Conservation (phyloP, 176 grass and related monocot genomes). For the Areca catechu region DNA sequence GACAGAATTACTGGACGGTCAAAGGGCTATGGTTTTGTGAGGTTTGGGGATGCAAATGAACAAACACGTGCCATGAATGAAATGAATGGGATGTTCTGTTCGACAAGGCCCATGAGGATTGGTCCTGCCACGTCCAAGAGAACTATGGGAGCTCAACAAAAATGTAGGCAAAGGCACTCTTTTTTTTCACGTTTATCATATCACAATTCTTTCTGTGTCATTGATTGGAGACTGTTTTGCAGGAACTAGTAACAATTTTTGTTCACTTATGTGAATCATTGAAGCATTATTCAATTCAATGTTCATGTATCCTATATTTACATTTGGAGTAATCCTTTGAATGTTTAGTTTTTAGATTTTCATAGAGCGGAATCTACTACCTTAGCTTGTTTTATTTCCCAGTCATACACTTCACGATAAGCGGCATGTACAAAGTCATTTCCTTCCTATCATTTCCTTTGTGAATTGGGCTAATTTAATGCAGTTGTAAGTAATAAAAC, state of each 20-base stretch:
- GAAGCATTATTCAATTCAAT: no score
- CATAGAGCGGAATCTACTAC: no score
- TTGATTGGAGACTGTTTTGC: no score
- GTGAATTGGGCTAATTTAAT: slow-evolving; percentile 70
- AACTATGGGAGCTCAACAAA: slow-evolving; percentile 46
- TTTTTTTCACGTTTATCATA: not conserved
- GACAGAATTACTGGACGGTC: slow-evolving; percentile 83
- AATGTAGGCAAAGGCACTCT: slow-evolving; percentile 33
- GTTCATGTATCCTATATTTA: no score
- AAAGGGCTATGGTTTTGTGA: slow-evolving; percentile 97
- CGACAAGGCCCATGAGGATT: slow-evolving; percentile 81
- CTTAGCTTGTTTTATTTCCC: slow-evolving; percentile 17
- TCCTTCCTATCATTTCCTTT: slow-evolving; percentile 26
- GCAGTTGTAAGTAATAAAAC: slow-evolving; percentile 25
- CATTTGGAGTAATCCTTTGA: no score
- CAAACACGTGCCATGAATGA: slow-evolving; percentile 92
- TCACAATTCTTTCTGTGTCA: no score
- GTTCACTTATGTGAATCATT: no score
- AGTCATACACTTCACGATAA: slow-evolving; percentile 33
- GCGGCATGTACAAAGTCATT: slow-evolving; percentile 25
- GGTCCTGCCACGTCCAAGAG: slow-evolving; percentile 85
- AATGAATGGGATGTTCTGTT: slow-evolving; percentile 95
- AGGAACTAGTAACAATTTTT: no score
- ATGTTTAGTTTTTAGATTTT: no score
- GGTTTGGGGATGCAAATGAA: slow-evolving; percentile 71